Evolutionary conservation across 768 basidiomycete species (phyloP).

Genomic region (Pulveroboletus sp.): DNA sequence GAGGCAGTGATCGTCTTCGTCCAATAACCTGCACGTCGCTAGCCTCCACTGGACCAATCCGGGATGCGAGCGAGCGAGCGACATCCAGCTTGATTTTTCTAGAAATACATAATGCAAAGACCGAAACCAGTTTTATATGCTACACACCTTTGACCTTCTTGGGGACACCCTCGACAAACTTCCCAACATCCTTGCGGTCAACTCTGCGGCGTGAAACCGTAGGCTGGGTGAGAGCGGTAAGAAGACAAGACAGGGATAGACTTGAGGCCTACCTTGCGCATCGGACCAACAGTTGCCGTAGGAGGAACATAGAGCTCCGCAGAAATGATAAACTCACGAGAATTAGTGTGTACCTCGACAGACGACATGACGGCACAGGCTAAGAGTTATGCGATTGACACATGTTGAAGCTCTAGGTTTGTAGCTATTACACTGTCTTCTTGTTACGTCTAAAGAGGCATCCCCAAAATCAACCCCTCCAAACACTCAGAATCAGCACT

Average conservation of each 20-base stretch:
- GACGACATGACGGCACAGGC: slow-evolving; percentile 12
- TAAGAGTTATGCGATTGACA: neutral
- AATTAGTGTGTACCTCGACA: slow-evolving; percentile 1
- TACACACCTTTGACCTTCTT: slow-evolving; percentile 60
- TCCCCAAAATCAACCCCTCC: slow-evolving; percentile 2
- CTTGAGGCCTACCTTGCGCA: slow-evolving; percentile 53
- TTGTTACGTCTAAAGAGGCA: neutral
- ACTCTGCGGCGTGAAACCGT: slow-evolving; percentile 47
- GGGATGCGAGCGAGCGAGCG: slow-evolving; percentile 48
- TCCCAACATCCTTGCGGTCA: slow-evolving; percentile 48
- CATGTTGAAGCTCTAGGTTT: too few species aligned
- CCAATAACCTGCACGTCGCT: slow-evolving; percentile 67
- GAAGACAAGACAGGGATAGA: neutral
- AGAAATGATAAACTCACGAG: slow-evolving; percentile 56
- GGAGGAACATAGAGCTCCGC: slow-evolving; percentile 63
- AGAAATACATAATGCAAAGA: slow-evolving; percentile 2
- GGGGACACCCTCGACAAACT: slow-evolving; percentile 41
- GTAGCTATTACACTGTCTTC: slow-evolving; percentile 5
- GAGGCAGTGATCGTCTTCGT: slow-evolving; percentile 65
- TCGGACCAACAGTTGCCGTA: slow-evolving; percentile 42
- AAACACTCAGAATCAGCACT: neutral
- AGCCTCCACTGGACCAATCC: slow-evolving; percentile 66
- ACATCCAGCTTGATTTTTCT: slow-evolving; percentile 78
- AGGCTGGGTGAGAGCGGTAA: slow-evolving; percentile 35
- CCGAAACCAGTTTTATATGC: neutral